A percentile compares a stretch with the other conserved stretches of the same genome.
Conservation (phyloP, 495 filamentous ascomycete genomes). For the Immersiella caudata region DNA sequence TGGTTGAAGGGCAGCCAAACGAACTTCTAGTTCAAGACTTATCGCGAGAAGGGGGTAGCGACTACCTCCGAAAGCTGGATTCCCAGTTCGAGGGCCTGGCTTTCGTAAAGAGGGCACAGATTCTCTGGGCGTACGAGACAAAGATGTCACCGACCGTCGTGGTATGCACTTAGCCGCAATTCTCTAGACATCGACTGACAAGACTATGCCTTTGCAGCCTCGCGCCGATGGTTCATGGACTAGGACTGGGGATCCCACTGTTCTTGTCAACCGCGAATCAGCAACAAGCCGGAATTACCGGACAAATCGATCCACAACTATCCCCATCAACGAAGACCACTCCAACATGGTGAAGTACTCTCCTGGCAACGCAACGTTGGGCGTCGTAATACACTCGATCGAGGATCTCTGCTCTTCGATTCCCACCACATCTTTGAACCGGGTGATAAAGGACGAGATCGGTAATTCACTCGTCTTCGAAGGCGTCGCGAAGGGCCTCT, state of each 20-base stretch:
- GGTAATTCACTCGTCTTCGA: too few relatives aligned
- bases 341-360: constrained; percentile 23
- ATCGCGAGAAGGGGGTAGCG: neutral
- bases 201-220: neutral
- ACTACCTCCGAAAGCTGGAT: neutral
- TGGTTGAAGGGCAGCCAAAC: constrained; percentile 25
- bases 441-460: too few relatives aligned
- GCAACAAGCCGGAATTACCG: neutral
- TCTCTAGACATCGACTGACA: neutral
- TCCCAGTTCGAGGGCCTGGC: neutral
- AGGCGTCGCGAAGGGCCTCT: too few relatives aligned
- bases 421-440: too few relatives aligned
- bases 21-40: constrained; percentile 20
- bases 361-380: neutral
- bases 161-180: neutral
- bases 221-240: neutral
- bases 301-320: neutral
- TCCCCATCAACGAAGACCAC: constrained; percentile 21
- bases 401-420: neutral
- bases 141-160: neutral
- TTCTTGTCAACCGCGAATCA: constrained; percentile 8
- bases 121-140: constrained; percentile 32
- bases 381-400: neutral
- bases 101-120: neutral
- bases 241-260: neutral